Base-by-base conservation (phyloP, 768 basidiomycete genomes). In the Mycena latifolia region DNA sequence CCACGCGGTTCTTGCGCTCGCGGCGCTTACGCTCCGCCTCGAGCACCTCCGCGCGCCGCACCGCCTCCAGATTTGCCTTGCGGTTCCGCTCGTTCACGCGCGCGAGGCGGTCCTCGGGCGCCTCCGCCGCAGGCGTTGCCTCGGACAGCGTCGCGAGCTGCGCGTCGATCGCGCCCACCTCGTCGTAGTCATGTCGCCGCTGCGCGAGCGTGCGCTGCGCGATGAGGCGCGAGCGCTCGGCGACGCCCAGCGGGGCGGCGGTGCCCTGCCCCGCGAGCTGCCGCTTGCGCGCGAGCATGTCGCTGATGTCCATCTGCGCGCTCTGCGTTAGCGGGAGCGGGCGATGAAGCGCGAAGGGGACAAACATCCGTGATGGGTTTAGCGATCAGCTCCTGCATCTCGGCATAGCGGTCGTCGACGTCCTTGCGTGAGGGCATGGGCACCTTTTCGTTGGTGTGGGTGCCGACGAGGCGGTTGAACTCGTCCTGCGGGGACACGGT, bases 51-150 rank as follows among this genome's bases (percentile, higher is more conserved):
- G 92, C 92, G 68, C 86, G 88, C 63, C 93, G 84, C 56, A 95
- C 87, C 5, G 88, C 87, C 72, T 96, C 97, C 69, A 88, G 68
- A 62, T 97, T 97, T 31, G 91, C 90, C 75, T 87, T 91, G 61
- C 93, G 86, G 76, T 98, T 98, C 61, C 95, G 88, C 79, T 96
- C 94, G 74, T 97, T 98, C 58, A 99, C 89, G 73, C 81, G 88
- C 18, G 92, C 88, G 27, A 97, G 83, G 73, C 87, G 78, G 67
- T 93, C 87, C 14, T 67, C 76, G 8, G 76, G 73, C 8, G 72
- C 74, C 17, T 76, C 76, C 22, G 65, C 66, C 24, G 52, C 63
- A 47, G 56, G 69, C 12, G 33, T 14, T 14, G 75, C 75, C 20
- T 5, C 73, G 69, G 31, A 68, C 82, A 12, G 92, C 78, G 33